Evolutionary conservation across 257 asterid genomes (phyloP).

Genomic region (Solanum sitiens): DNA sequence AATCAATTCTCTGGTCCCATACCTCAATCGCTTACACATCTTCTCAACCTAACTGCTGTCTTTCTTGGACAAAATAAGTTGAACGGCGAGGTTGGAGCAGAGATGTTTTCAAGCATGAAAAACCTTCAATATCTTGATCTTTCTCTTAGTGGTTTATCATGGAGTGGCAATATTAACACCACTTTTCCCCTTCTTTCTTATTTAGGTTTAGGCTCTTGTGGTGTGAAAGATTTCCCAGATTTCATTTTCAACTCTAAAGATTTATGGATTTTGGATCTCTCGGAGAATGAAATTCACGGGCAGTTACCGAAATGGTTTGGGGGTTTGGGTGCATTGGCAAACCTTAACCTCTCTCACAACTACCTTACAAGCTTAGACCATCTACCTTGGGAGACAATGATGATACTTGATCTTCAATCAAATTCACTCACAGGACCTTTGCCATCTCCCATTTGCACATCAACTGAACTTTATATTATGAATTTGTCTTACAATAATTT

Average conservation of each 20-base stretch:
- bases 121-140: neutral
- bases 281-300: neutral
- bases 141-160: neutral
- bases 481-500: neutral
- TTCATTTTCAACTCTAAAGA: neutral
- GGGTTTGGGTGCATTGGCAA: neutral
- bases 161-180: neutral
- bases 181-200: rapidly evolving
- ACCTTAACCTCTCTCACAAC: neutral
- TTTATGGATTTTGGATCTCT: rapidly evolving
- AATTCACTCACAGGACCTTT: neutral
- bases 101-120: neutral
- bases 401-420: neutral
- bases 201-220: neutral
- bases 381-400: neutral
- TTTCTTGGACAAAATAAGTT: neutral
- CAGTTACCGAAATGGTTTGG: neutral
- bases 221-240: neutral
- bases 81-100: neutral
- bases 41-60: neutral
- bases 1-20: neutral
- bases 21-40: neutral
- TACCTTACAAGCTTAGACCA: neutral
- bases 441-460: neutral
- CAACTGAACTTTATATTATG: rapidly evolving